Percentiles rank a stretch among this genome's conserved stretches.
These are phyloP conservation scores for Yarrowia sp. DNA, from an alignment of 805 yeast species.

Conservation along the genomic window DNA sequence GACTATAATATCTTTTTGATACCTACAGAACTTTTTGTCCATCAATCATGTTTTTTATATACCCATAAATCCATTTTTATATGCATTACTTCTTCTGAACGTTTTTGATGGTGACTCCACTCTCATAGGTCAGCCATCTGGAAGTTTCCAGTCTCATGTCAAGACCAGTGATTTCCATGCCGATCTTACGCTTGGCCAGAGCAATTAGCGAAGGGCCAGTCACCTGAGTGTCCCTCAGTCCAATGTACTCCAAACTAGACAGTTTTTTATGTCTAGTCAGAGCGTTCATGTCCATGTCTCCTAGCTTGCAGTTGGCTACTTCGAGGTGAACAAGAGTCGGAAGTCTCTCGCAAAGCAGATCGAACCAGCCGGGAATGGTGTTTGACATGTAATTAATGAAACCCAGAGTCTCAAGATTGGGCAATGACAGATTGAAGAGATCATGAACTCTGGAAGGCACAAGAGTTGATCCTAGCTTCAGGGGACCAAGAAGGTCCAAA, in stretches of 20 bases:
- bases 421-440: neutral
- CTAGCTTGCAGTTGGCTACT: slow-evolving; percentile 8
- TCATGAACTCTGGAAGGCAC: slow-evolving; percentile 4
- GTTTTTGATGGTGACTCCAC: slow-evolving; percentile 13
- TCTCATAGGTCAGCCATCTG: slow-evolving; percentile 10
- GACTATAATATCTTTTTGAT: neutral
- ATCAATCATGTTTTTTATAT: too few relatives aligned
- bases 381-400: slow-evolving; percentile 16
- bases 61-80: neutral
- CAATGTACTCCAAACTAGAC: neutral
- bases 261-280: slow-evolving; percentile 1
- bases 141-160: slow-evolving; percentile 25
- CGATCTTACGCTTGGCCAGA: slow-evolving; percentile 5
- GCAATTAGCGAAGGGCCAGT: slow-evolving; percentile 7
- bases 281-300: slow-evolving; percentile 15
- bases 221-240: slow-evolving; percentile 8
- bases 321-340: slow-evolving; percentile 16
- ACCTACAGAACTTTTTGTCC: neutral
- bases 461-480: slow-evolving; percentile 4
- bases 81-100: neutral
- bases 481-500: slow-evolving; percentile 23
- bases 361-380: slow-evolving; percentile 19
- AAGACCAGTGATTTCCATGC: slow-evolving; percentile 15
- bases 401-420: slow-evolving; percentile 11
- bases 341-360: neutral